Base-by-base conservation (phyloP, 108 stramenopile species). In the Skeletonema marinoi region DNA sequence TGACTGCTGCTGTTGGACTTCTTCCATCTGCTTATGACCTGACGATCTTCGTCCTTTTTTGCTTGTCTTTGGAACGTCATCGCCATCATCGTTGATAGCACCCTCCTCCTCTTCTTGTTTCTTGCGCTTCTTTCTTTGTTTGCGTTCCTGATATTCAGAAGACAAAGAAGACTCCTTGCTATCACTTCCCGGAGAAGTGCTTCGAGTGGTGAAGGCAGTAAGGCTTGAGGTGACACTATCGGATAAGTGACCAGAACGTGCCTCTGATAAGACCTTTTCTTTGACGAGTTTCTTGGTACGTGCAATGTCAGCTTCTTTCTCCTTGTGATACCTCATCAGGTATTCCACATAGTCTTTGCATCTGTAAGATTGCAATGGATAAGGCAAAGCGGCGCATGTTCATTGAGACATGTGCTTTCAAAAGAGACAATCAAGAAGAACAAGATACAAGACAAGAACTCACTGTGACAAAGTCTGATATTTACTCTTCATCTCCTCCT, bases 401-500 rank as follows among this genome's bases (percentile, higher is more conserved):
- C 14, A n/a, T 46, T 39, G 56, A 75, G 65, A 33, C n/a, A 29
- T 14, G 13, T 8, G 16, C 29, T n/a, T 14, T 42, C 42, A 32
- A 36, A 42, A 68, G 11, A 58, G 41, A 14, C 12, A 6, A 42
- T 32, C 38, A 60, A 71, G 16, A 76, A 4, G 44, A 36, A 59
- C 1, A 35, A 74, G 39, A 2, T 41, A 35, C 14, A 33, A 21
- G 5, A 39, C 32, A 21, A 5, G 71, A 13, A 90, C 90, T 88
- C 83, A 92, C 94, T 88, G 86, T 12, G 89, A 90, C 64, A 95
- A 74, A 29, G 88, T 92, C 59, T 93, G 88, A 75, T 90, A 91
- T 70, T 95, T 95, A 77, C 92, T 93, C 75, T 89, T 88, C 71
- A 89, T 76, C 72, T 91, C 92, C 38, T 89, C 78, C 68, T 89